Conservation (phyloP, 768 basidiomycete species). For the Kwoniella sp. region DNA sequence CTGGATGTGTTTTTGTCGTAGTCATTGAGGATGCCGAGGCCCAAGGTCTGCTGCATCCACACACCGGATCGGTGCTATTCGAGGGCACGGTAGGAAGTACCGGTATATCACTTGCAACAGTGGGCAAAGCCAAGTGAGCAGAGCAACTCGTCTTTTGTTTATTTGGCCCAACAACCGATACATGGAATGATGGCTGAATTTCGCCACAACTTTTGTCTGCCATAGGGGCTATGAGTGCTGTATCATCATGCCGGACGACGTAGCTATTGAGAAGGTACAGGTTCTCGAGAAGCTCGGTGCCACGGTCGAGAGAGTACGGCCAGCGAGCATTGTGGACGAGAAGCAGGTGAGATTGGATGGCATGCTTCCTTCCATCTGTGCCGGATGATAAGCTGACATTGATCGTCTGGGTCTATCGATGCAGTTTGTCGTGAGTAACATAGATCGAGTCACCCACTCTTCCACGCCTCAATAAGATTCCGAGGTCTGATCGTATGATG, state of each 20-base stretch:
- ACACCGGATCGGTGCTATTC: conserved; percentile 89
- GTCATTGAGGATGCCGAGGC: conserved; percentile 94
- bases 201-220: too few species aligned
- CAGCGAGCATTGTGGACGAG: conserved; percentile 91
- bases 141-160: too few species aligned
- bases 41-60: conserved; percentile 74
- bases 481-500: too few species aligned
- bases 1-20: conserved; percentile 50
- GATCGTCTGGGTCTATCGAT: background rate
- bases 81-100: conserved; percentile 82
- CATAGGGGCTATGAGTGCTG: conserved; percentile 91
- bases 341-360: conserved; percentile 84
- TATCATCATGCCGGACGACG: conserved; percentile 58
- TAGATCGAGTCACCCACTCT: too few species aligned
- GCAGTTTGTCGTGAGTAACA: conserved; percentile 34
- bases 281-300: conserved; percentile 82
- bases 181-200: too few species aligned
- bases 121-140: conserved; percentile 79
- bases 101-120: conserved; percentile 89
- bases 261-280: conserved; percentile 87
- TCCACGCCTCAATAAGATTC: too few species aligned
- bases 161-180: too few species aligned
- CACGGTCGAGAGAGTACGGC: conserved; percentile 67
- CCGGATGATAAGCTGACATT: background rate
- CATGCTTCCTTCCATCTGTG: conserved; percentile 23